Base-by-base conservation (phyloP, 192 early-diverging fungal genomes). In the Diversispora eburnea region DNA sequence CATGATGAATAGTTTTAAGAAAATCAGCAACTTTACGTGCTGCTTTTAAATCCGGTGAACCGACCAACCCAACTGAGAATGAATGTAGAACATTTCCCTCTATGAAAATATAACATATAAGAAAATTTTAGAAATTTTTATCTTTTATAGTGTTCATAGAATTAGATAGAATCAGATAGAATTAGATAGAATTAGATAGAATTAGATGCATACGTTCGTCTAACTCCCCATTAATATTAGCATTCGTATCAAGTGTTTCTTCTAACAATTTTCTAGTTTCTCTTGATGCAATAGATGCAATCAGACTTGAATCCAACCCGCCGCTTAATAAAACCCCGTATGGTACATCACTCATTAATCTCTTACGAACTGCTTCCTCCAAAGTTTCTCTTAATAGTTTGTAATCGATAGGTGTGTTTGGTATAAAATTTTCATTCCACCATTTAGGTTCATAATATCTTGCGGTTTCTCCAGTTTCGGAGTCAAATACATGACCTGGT, bases 311-410 rank as follows among this genome's bases (percentile, higher is more conserved):
- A 79, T 99, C 97, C 69, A 99, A 83, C 15, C 97, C 97, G 70
- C 97, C 97, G 64, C 88, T 90, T 48, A 99, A 87, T 70, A 99
- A 84, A 47, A 99, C 97, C 76, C 97, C 97, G 79, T 94, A 99
- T 48, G 97, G 97, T 13, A 99, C 97, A 74, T 99, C 97, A 69
- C 90, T 88, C 97, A 99, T 99, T 71, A 99, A 85, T 72, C 97
- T 85, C 86, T 99, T 99, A 80, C 93, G 91, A 46, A 97, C 95
- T 42, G 94, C 88, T 49, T 85, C 88, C 58, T 93, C 92, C 69
- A 99, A 83, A 20, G 94, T 79, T 74, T 89, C 84, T 25, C 97
- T 88, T 73, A 99, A 80, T 41, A 86, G 58, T 48, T 79, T 86
- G 80, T 95, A 95, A 70, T 92, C 86, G 42, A 84, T 75, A 19